Conservation (phyloP, 345 rosid genomes). For the Barbarea vulgaris region DNA sequence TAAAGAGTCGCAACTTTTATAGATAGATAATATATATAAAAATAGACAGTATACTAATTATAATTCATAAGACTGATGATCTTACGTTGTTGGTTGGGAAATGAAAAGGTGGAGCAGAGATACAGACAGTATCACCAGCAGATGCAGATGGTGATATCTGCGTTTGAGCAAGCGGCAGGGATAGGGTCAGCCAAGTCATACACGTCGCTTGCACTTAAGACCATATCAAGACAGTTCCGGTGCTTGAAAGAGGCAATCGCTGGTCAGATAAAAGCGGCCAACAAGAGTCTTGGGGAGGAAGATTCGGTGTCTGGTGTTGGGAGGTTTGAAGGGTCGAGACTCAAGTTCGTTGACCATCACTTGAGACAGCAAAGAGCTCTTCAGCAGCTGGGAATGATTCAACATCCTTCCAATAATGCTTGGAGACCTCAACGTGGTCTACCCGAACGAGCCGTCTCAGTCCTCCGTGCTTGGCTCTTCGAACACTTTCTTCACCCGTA, state of each 20-base stretch:
- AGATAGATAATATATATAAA: neutral
- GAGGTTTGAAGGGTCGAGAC: slow-evolving; percentile 83
- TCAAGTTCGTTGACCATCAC: slow-evolving; percentile 90
- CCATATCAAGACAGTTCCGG: slow-evolving; percentile 93
- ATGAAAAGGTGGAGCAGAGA: slow-evolving; percentile 88
- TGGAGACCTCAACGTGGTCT: slow-evolving; percentile 99
- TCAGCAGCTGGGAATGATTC: slow-evolving; percentile 95
- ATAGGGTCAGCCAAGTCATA: slow-evolving; percentile 86
- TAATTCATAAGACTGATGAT: slow-evolving; percentile 14
- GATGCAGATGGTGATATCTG: slow-evolving; percentile 86
- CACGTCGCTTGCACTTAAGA: slow-evolving; percentile 83
- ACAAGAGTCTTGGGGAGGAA: slow-evolving; percentile 90
- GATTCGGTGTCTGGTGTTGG: slow-evolving; percentile 59
- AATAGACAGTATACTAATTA: neutral
- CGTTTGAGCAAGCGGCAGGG: slow-evolving; percentile 92
- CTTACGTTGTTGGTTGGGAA: slow-evolving; percentile 24
- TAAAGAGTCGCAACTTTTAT: neutral
- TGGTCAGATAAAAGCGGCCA: slow-evolving; percentile 79
- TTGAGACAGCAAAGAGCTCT: slow-evolving; percentile 94
- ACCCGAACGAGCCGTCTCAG: slow-evolving; percentile 92
- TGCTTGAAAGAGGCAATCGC: slow-evolving; percentile 91
- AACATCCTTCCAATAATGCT: slow-evolving; percentile 73
- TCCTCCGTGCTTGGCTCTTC: slow-evolving; percentile 98
- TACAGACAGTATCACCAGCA: slow-evolving; percentile 94
- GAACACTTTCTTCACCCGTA: slow-evolving; percentile 99